A percentile compares a stretch with the other conserved stretches of the same genome.
Evolutionary conservation across 805 yeast genomes (phyloP).

Genomic region (Sungouiozyma ichnusensis): DNA sequence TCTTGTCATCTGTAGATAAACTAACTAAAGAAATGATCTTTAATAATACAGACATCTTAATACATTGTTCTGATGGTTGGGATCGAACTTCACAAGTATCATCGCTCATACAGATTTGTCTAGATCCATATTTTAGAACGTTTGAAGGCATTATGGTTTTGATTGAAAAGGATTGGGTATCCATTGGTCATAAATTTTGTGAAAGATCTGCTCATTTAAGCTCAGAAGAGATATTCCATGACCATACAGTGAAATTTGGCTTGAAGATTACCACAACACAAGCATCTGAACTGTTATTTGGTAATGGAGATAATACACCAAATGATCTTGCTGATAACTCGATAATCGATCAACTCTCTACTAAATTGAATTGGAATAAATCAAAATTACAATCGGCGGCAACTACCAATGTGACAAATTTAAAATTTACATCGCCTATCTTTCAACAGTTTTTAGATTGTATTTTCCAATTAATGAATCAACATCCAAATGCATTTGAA

Average conservation of each 20-base stretch:
- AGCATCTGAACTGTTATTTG: constrained; percentile 12
- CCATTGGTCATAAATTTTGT: constrained; percentile 85
- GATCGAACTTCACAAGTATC: constrained; percentile 89
- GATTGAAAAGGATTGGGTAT: constrained; percentile 89
- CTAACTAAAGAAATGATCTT: constrained; percentile 73
- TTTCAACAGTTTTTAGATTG: constrained; percentile 92
- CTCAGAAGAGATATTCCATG: constrained; percentile 39
- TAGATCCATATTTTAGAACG: constrained; percentile 86
- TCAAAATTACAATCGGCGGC: constrained; percentile 1
- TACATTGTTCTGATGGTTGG: constrained; percentile 99
- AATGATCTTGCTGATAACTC: constrained; percentile 3
- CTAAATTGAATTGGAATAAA: neutral
- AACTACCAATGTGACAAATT: constrained; percentile 31
- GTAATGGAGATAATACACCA: constrained; percentile 8
- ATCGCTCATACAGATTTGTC: constrained; percentile 71
- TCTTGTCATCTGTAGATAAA: constrained; percentile 66
- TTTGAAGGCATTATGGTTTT: constrained; percentile 76
- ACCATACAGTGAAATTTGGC: constrained; percentile 18
- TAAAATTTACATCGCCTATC: constrained; percentile 72
- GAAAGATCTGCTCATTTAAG: constrained; percentile 74
- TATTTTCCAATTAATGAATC: constrained; percentile 66
- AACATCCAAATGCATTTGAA: constrained; percentile 66
- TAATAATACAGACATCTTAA: constrained; percentile 69
- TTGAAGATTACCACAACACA: constrained; percentile 2
- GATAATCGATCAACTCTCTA: neutral